A percentile compares a stretch with the other conserved stretches of the same genome.
These are phyloP conservation scores for Eucommia ulmoides DNA, from an alignment of 257 asterid genomes.

Conservation along the genomic window DNA sequence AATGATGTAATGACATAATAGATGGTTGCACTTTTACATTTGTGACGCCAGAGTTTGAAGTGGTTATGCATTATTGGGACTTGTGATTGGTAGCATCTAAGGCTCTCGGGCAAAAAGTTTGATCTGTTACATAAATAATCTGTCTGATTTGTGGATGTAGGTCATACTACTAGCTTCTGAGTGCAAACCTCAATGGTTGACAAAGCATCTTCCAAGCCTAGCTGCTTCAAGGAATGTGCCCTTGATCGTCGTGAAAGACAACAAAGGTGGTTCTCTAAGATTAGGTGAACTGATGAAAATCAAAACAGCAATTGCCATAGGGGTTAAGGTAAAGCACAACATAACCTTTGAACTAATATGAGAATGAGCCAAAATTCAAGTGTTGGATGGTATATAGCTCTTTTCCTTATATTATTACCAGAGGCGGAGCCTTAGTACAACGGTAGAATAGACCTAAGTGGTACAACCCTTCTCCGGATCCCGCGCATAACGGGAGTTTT, in stretches of 20 bases:
- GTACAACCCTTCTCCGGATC: no score
- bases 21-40: not conserved
- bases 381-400: no score
- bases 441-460: no score
- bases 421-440: no score
- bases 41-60: not conserved
- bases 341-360: not conserved
- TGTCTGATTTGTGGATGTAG: constrained; percentile 14
- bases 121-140: no score
- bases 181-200: constrained; percentile 75
- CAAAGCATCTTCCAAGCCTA: constrained; percentile 60
- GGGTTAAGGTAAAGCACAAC: constrained; percentile 53
- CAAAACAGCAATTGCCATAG: constrained; percentile 73
- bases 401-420: no score
- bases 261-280: constrained; percentile 55
- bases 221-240: constrained; percentile 72
- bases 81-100: not conserved
- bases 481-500: no score
- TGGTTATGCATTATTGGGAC: not conserved
- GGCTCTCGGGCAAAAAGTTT: no score
- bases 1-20: not conserved
- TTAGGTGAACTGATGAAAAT: constrained; percentile 72
- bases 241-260: constrained; percentile 48
- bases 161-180: constrained; percentile 70
- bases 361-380: no score